Evolutionary conservation across 2,329 filamentous ascomycete genomes (phyloP).

Genomic region (Penicillium paneum): DNA sequence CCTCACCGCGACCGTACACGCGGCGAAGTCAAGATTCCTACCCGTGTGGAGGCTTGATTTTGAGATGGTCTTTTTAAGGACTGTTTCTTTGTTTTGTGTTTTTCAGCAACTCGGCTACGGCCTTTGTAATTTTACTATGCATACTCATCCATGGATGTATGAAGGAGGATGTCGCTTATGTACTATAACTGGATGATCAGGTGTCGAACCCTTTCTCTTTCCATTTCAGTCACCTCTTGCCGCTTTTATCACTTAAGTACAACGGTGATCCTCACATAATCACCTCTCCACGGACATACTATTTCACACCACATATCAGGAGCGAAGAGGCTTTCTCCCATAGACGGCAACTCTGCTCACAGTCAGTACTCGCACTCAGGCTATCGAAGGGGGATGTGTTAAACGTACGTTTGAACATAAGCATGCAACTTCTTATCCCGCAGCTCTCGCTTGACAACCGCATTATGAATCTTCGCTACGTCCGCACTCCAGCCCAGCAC

Average conservation of each 20-base stretch:
- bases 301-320: too few relatives aligned
- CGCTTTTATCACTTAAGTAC: neutral
- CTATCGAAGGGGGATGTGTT: too few relatives aligned
- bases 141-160: slow-evolving; percentile 17
- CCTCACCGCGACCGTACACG: slow-evolving; percentile 62
- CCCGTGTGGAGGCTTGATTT: slow-evolving; percentile 51
- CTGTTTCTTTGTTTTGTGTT: neutral
- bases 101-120: slow-evolving; percentile 7
- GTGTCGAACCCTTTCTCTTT: neutral
- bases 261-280: neutral
- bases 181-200: slow-evolving; percentile 20
- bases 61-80: neutral
- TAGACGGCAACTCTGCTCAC: too few relatives aligned
- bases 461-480: too few relatives aligned
- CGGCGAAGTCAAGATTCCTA: slow-evolving; percentile 62
- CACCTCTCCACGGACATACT: neutral
- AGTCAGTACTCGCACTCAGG: too few relatives aligned
- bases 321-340: too few relatives aligned
- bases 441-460: too few relatives aligned
- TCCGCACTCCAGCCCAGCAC: too few relatives aligned
- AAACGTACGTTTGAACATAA: too few relatives aligned
- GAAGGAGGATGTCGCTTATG: slow-evolving; percentile 17
- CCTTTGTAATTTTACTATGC: slow-evolving; percentile 22
- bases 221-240: too few relatives aligned
- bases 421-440: too few relatives aligned